These are phyloP conservation scores for Tolypocladium pustulatum DNA, from an alignment of 2,329 filamentous ascomycete species.

Conservation along the genomic window DNA sequence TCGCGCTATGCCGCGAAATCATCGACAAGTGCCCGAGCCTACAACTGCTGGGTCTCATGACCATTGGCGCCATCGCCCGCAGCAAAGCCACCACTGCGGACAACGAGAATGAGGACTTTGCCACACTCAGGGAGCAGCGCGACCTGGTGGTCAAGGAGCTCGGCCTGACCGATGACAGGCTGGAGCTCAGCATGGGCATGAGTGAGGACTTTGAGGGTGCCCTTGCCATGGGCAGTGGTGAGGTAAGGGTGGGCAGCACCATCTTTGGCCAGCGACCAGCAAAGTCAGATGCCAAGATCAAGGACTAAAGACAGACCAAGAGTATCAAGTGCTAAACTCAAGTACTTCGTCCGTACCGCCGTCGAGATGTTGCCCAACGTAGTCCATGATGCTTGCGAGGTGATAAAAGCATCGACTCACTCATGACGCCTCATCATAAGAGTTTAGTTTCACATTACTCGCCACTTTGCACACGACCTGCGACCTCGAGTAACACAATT, in stretches of 20 bases:
- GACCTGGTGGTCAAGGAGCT: constrained; percentile 54
- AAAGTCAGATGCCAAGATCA: constrained; percentile 68
- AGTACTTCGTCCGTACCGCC: neutral
- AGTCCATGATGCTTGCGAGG: neutral
- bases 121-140: constrained; percentile 54
- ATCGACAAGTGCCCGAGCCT: constrained; percentile 61
- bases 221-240: constrained; percentile 69
- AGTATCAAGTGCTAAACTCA: neutral
- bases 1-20: constrained; percentile 60
- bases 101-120: constrained; percentile 88
- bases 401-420: neutral
- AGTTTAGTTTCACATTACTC: neutral
- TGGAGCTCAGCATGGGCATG: constrained; percentile 98
- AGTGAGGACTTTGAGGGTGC: constrained; percentile 92
- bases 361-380: neutral
- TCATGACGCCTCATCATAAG: neutral
- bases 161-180: constrained; percentile 30
- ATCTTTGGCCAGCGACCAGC: constrained; percentile 81
- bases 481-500: neutral
- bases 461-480: neutral
- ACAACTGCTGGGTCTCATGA: constrained; percentile 79
- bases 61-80: constrained; percentile 87
- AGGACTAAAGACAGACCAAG: constrained; percentile 21
- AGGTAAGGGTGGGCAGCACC: constrained; percentile 86
- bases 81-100: constrained; percentile 63